A percentile compares a stretch with the other conserved stretches of the same genome.
phyloP scores from a whole-genome alignment of 805 yeast genomes.

The Starmerella lactis-condensi region DNA sequence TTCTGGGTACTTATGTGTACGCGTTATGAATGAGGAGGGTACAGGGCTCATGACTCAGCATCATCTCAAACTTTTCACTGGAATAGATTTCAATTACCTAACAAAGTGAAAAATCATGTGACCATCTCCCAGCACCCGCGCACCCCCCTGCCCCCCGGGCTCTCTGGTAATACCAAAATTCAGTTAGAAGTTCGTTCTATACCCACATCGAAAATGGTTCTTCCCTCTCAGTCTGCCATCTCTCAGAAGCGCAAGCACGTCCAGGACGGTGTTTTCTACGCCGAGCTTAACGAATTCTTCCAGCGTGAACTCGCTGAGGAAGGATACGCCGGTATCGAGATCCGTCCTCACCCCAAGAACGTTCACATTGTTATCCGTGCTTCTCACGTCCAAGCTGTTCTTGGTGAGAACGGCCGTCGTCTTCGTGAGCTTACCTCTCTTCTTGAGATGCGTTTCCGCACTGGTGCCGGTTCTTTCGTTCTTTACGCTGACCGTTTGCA shows the following conservation, averaged over 20 bases:
- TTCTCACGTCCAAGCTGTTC: conserved; percentile 93
- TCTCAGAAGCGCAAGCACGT: conserved; percentile 98
- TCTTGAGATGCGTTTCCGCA: conserved; percentile 96
- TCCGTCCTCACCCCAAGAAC: conserved; percentile 94
- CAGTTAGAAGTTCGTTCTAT: too few relatives aligned
- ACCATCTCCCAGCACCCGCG: too few relatives aligned
- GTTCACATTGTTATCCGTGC: conserved; percentile 98
- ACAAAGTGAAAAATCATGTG: too few relatives aligned
- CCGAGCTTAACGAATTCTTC: conserved; percentile 99
- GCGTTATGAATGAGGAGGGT: too few relatives aligned
- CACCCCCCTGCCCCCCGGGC: too few relatives aligned
- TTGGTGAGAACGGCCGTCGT: conserved; percentile 99
- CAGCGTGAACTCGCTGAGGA: conserved; percentile 99
- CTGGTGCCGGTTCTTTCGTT: conserved; percentile 79
- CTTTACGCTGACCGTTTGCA: conserved; percentile 98
- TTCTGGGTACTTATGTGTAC: too few relatives aligned
- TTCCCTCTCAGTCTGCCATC: too few relatives aligned
- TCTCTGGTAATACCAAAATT: too few relatives aligned
- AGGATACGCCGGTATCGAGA: conserved; percentile 99
- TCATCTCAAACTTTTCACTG: too few relatives aligned
- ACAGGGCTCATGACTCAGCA: too few relatives aligned
- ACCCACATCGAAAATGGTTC: too few relatives aligned
- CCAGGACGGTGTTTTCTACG: conserved; percentile 99
- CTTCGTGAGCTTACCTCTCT: conserved; percentile 95
- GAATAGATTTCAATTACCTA: too few relatives aligned